Conservation (phyloP, 305 asterid species). For the Fraxinus paxiana region DNA sequence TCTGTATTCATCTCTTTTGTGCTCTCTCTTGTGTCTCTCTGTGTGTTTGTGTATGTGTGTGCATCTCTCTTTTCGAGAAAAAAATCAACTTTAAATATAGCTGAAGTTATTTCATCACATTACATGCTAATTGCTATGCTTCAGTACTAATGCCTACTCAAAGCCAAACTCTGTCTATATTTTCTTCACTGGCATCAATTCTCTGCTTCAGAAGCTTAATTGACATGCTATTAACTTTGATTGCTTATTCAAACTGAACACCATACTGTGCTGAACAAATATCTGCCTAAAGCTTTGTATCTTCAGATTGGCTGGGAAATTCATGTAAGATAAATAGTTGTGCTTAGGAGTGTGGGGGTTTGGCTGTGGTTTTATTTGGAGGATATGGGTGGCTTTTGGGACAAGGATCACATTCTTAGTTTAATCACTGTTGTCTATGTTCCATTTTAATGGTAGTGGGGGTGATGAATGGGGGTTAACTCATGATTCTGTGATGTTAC, state of each 20-base stretch:
- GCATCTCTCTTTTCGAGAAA: not conserved
- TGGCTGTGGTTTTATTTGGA: not conserved
- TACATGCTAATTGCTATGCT: not conserved
- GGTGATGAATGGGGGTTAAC: not conserved
- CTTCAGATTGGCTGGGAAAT: not conserved
- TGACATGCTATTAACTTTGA: not conserved
- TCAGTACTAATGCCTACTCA: not conserved
- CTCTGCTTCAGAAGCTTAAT: not conserved
- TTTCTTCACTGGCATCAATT: not conserved
- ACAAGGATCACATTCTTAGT: not conserved
- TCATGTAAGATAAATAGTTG: not conserved
- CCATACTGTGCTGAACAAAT: not conserved
- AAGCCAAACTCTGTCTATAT: not conserved
- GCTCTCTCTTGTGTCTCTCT: not conserved
- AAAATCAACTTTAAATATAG: not conserved
- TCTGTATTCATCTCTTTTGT: not conserved
- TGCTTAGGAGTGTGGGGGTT: not conserved
- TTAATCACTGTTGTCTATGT: not conserved
- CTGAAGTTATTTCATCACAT: not conserved
- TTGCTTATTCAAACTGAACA: not conserved
- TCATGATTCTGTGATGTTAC: not conserved
- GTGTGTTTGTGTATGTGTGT: not conserved
- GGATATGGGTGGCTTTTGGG: not conserved
- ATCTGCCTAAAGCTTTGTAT: not conserved
- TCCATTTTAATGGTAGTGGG: not conserved